A percentile compares a stretch with the other conserved stretches of the same genome.
These are phyloP conservation scores for Acacia crassicarpa DNA, from an alignment of 306 rosid species.

Conservation along the genomic window DNA sequence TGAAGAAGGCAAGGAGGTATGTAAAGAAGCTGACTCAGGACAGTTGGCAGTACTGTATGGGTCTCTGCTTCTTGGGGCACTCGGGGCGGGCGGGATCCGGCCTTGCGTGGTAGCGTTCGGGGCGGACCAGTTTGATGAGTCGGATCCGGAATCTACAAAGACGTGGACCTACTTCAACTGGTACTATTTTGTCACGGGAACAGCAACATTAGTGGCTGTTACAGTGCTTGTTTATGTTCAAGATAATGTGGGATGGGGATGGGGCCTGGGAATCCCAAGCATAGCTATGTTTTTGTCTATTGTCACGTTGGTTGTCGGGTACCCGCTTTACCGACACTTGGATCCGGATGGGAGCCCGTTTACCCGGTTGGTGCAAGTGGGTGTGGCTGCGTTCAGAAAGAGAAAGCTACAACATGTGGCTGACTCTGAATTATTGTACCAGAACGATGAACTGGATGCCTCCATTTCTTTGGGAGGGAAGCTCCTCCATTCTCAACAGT, in stretches of 20 bases:
- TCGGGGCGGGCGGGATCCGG: conserved; percentile 96
- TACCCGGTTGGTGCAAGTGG: conserved; percentile 74
- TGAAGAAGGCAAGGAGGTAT: conserved; percentile 42
- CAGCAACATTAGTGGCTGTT: conserved; percentile 71
- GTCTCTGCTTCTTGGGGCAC: conserved; percentile 56
- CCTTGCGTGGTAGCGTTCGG: conserved; percentile 97
- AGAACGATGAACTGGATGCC: conserved; percentile 71
- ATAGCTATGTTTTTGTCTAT: conserved; percentile 79
- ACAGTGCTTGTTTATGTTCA: conserved; percentile 85
- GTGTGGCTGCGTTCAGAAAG: conserved; percentile 69
- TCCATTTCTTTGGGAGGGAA: conserved; percentile 65
- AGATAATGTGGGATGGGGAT: conserved; percentile 93
- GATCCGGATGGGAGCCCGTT: conserved; percentile 87
- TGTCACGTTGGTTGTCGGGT: conserved; percentile 58
- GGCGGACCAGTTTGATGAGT: conserved; percentile 87
- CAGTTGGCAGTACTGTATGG: conserved; percentile 63
- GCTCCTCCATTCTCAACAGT: conserved; percentile 60
- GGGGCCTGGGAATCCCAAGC: conserved; percentile 84
- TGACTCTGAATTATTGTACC: conserved; percentile 46
- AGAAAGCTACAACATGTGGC: conserved; percentile 43
- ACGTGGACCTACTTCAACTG: conserved; percentile 92
- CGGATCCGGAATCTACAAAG: conserved; percentile 63
- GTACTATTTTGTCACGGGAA: conserved; percentile 87
- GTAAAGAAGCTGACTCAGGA: conserved; percentile 59
- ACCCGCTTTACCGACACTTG: conserved; percentile 78